Evolutionary conservation across 176 grass and related monocot genomes (phyloP), one percentile per base, ranked within the genome.

Genomic region (Tillandsia leiboldiana): DNA sequence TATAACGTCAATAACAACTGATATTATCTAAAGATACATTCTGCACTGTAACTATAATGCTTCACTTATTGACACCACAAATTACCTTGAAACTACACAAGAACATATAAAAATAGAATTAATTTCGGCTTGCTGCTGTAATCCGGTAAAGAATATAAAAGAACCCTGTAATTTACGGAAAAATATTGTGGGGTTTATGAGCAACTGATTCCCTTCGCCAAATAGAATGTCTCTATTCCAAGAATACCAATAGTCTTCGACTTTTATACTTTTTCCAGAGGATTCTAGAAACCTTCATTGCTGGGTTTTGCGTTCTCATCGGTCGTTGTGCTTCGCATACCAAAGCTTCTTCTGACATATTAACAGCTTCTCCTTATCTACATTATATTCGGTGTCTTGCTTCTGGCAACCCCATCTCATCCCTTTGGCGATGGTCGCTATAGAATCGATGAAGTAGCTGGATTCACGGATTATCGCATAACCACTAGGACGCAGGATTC

Each of bases 331-430:
- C 78, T 96, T 96, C 73, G 73, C 69, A 49, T 75, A 78, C 92
- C 92, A 96, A 52, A 96, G 71, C 70, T 81, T 87, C 75, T 96
- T 96, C 49, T 96, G 88, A 79, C 92, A 96, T 67, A 92, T 74
- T 15, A 96, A 87, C 59, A 96, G 48, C 67, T 96, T 96, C 12
- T 92, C 88, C 71, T 92, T 89, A 49, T 84, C 88, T 28, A 71
- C 64, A 81, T 80, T 85, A 80, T 77, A 69, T 70, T 92, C 88
- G 1, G 83, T 72, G 79, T 66, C 79, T 3, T 85, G 88, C 77
- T 69, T 92, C 33, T 89, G 78, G 11, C 92, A 96, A 79, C 64
- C 75, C 92, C 92, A 96, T 67, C 86, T 87, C 92, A 96, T 92
- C 11, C 92, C 92, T 82, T 92, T 90, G 27, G 81, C 81, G 8